A percentile compares a stretch with the other conserved stretches of the same genome.
phyloP scores from a whole-genome alignment of 306 rosid species.

The Corylus americana region DNA sequence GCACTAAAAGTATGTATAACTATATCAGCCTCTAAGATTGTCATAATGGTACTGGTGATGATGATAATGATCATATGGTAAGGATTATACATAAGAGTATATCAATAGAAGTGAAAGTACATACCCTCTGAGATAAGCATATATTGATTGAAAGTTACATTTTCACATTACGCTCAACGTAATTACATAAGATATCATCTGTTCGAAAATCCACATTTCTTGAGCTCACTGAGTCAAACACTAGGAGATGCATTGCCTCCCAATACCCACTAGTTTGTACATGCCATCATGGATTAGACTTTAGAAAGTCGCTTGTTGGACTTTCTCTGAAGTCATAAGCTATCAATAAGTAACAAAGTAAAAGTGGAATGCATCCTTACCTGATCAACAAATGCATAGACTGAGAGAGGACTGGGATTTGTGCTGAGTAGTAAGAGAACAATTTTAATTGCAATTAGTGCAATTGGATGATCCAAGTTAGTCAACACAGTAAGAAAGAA shows the following conservation, averaged over 20 bases:
- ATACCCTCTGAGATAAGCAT: not conserved
- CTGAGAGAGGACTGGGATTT: constrained; percentile 75
- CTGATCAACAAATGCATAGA: constrained; percentile 67
- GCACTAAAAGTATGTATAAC: not conserved
- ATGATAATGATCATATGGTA: not conserved
- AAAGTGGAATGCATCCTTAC: constrained; percentile 34
- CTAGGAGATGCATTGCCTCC: not conserved
- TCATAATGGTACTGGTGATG: not conserved
- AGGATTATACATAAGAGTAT: not conserved
- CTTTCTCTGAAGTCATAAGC: not conserved
- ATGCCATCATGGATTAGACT: not conserved
- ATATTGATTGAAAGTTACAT: not conserved
- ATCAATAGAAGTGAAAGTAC: not conserved
- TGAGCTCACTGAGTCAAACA: not conserved
- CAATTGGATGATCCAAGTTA: constrained; percentile 50
- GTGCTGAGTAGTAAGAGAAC: constrained; percentile 67
- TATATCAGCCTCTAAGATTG: not conserved
- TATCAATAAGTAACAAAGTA: constrained; percentile 7
- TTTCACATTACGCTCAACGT: not conserved
- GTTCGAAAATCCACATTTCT: not conserved
- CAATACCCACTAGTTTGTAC: not conserved
- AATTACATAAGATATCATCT: not conserved
- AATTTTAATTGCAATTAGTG: constrained; percentile 38
- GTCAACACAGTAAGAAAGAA: constrained; percentile 54
- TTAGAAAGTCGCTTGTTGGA: too few species aligned